Conservation (phyloP, 305 asterid species). For the Coffea humblotiana region DNA sequence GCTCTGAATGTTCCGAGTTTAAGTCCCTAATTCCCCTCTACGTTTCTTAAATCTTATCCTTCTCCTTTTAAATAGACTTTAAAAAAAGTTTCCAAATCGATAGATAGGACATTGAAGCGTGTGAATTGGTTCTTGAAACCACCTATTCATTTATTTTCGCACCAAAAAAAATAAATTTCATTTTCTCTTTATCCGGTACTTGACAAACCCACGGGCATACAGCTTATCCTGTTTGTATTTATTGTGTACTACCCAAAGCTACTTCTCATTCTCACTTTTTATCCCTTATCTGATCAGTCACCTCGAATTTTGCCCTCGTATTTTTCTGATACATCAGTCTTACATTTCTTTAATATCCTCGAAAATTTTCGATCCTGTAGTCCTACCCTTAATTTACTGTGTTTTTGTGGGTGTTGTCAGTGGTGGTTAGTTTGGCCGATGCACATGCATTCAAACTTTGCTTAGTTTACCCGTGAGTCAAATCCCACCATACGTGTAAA, state of each 20-base stretch:
- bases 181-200: not conserved
- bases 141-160: not conserved
- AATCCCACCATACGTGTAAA: not conserved
- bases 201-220: not conserved
- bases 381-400: no score
- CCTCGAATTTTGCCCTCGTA: no score
- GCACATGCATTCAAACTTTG: not conserved
- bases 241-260: not conserved
- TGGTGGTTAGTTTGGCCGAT: not conserved
- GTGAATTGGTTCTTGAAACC: not conserved
- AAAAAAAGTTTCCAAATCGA: no score
- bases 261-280: not conserved
- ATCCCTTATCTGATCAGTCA: not conserved
- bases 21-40: no score
- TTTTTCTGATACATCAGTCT: not conserved
- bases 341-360: not conserved
- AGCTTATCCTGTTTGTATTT: not conserved
- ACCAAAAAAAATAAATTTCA: no score
- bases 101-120: not conserved
- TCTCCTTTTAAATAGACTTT: no score
- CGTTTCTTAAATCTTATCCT: no score
- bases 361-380: not conserved
- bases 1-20: no score
- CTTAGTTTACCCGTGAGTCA: conserved; percentile 10
- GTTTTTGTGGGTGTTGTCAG: not conserved